These are phyloP conservation scores for Colletotrichum scovillei DNA, from an alignment of 2,329 filamentous ascomycete genomes.

Conservation along the genomic window DNA sequence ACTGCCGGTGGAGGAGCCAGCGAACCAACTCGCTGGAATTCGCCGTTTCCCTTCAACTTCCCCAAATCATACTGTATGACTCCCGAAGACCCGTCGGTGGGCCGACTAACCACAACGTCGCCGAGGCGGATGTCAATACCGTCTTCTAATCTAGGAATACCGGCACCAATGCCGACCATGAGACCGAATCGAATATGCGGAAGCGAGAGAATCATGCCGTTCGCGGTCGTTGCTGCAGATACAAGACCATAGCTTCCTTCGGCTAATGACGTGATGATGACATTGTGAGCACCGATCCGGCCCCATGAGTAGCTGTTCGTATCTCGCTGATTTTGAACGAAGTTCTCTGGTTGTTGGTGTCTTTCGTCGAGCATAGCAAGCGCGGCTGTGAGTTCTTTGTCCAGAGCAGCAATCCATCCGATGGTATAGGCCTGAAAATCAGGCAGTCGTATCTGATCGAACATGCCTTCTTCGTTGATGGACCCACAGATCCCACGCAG, in stretches of 20 bases:
- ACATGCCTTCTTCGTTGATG: too few relatives aligned
- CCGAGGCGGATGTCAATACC: constrained; percentile 36
- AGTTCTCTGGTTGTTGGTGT: background rate
- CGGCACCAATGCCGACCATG: constrained; percentile 42
- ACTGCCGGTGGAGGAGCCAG: constrained; percentile 18
- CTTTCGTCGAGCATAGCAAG: background rate
- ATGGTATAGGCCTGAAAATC: too few relatives aligned
- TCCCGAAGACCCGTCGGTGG: background rate
- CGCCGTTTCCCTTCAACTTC: background rate
- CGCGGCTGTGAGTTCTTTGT: too few relatives aligned
- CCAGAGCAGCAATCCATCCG: too few relatives aligned
- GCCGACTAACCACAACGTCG: constrained; percentile 35
- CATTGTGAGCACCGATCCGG: constrained; percentile 33
- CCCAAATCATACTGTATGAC: constrained; percentile 38
- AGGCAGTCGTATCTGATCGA: too few relatives aligned
- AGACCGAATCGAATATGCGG: constrained; percentile 3
- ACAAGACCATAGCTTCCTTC: constrained; percentile 32
- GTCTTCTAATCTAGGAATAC: constrained; percentile 30
- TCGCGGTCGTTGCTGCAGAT: constrained; percentile 37
- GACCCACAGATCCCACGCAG: too few relatives aligned
- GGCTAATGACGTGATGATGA: constrained; percentile 38
- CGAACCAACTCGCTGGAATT: constrained; percentile 19
- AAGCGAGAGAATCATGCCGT: constrained; percentile 42
- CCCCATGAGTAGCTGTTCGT: constrained; percentile 33
- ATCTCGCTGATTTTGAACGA: background rate